These are phyloP conservation scores for Lactarius tabidus DNA, from an alignment of 768 basidiomycete genomes.

Conservation along the genomic window DNA sequence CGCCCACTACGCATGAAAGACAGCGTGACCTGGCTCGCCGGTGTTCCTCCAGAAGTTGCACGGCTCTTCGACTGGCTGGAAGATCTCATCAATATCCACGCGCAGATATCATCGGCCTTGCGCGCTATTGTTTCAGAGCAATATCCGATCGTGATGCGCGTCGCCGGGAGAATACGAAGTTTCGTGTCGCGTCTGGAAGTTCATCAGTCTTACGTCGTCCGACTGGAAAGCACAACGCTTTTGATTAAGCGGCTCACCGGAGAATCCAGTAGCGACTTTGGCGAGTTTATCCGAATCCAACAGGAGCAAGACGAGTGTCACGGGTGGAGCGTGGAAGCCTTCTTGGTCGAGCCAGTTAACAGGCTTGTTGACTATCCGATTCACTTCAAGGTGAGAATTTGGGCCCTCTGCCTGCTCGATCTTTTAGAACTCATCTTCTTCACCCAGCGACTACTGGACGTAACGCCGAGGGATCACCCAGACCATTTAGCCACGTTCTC, in stretches of 20 bases:
- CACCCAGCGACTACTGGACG: slow-evolving; percentile 59
- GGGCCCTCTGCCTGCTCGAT: neutral
- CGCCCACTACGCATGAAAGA: slow-evolving; percentile 71
- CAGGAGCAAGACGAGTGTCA: slow-evolving; percentile 50
- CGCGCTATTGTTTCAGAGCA: slow-evolving; percentile 40
- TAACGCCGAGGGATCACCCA: slow-evolving; percentile 64
- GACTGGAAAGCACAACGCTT: slow-evolving; percentile 56
- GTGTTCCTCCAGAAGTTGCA: slow-evolving; percentile 66
- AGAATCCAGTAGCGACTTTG: slow-evolving; percentile 65
- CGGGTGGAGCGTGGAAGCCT: slow-evolving; percentile 60
- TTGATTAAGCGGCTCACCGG: slow-evolving; percentile 47
- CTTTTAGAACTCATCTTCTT: slow-evolving; percentile 13
- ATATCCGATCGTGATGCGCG: slow-evolving; percentile 42
- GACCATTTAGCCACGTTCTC: slow-evolving; percentile 69
- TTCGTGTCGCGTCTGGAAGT: slow-evolving; percentile 71
- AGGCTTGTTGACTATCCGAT: slow-evolving; percentile 67
- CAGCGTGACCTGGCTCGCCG: slow-evolving; percentile 72
- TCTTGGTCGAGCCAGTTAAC: slow-evolving; percentile 73
- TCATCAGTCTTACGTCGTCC: slow-evolving; percentile 82
- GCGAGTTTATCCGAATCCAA: slow-evolving; percentile 76
- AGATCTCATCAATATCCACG: slow-evolving; percentile 77
- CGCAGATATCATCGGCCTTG: slow-evolving; percentile 52
- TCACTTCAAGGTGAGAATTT: slow-evolving; percentile 63
- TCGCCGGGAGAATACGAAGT: slow-evolving; percentile 55
- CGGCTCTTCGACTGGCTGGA: slow-evolving; percentile 86